Conservation (phyloP, 164 flowering plant genomes). For the Dillenia suffruticosa region DNA sequence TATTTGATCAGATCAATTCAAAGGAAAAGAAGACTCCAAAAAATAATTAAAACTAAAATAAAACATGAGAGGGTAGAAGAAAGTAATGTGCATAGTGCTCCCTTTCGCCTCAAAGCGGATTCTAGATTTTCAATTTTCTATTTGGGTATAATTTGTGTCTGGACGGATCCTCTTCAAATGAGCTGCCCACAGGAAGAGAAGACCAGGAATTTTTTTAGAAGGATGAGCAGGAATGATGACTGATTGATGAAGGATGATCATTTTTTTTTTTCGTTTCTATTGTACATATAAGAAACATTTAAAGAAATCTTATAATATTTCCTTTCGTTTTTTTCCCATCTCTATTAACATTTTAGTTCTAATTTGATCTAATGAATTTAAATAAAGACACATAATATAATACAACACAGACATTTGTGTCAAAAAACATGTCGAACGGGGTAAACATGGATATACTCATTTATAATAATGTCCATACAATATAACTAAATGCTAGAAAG, state of each 20-base stretch:
- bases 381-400: too few relatives aligned
- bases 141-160: slow-evolving; percentile 21
- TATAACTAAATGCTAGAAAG: neutral
- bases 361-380: neutral
- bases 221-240: neutral
- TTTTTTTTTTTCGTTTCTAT: slow-evolving; percentile 20
- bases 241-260: slow-evolving; percentile 34
- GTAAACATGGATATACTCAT: neutral
- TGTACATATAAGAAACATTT: slow-evolving; percentile 15
- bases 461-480: too few relatives aligned
- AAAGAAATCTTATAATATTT: neutral
- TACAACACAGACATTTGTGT: too few relatives aligned
- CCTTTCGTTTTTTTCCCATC: slow-evolving; percentile 5
- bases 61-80: slow-evolving; percentile 21
- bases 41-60: slow-evolving; percentile 16
- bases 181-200: slow-evolving; percentile 19
- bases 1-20: slow-evolving; percentile 23
- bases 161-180: slow-evolving; percentile 19
- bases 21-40: slow-evolving; percentile 10
- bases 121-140: slow-evolving; percentile 39
- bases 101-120: slow-evolving; percentile 36
- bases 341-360: slow-evolving; percentile 15
- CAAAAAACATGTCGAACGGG: slow-evolving; percentile 3
- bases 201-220: neutral
- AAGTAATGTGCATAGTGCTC: slow-evolving; percentile 21